These are phyloP conservation scores for Gracilaria vermiculophylla DNA, from an alignment of 23 red algal genomes.

Conservation along the genomic window DNA sequence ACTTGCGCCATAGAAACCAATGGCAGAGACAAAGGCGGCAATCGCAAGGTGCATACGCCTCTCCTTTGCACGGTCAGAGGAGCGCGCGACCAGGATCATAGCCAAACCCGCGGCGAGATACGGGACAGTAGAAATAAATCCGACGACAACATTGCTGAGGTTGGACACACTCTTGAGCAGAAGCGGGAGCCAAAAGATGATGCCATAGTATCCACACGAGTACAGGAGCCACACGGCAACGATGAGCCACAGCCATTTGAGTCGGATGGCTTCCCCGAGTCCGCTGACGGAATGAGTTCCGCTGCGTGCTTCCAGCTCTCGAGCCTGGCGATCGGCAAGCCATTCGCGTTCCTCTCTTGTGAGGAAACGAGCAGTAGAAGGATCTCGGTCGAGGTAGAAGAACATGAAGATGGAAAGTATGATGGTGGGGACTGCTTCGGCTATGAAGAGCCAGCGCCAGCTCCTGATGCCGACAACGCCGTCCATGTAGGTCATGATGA, in stretches of 20 bases:
- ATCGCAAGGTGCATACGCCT: conserved; percentile 57
- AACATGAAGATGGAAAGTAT: conserved; percentile 51
- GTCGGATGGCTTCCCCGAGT: conserved; percentile 37
- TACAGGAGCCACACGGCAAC: conserved; percentile 64
- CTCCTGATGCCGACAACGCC: conserved; percentile 33
- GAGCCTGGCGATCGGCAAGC: conserved; percentile 47
- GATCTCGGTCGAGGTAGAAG: conserved; percentile 54
- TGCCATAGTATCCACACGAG: conserved; percentile 62
- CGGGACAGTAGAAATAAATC: conserved; percentile 53
- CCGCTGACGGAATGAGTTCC: conserved; percentile 41
- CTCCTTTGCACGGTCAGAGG: conserved; percentile 52
- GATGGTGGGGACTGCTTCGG: conserved; percentile 54
- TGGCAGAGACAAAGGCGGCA: conserved; percentile 44
- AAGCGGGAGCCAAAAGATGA: conserved; percentile 78
- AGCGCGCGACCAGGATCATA: conserved; percentile 62
- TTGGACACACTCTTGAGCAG: conserved; percentile 50
- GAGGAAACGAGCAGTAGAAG: conserved; percentile 46
- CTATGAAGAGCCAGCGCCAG: conserved; percentile 69
- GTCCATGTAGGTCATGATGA: conserved; percentile 52
- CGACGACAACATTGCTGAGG: conserved; percentile 48
- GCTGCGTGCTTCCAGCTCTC: conserved; percentile 33
- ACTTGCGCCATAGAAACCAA: conserved; percentile 57
- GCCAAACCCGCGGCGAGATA: conserved; percentile 34
- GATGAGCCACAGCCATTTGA: conserved; percentile 64
- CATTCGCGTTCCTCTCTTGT: conserved; percentile 45